A percentile compares a stretch with the other conserved stretches of the same genome.
phyloP scores from a whole-genome alignment of 1,139 yeast species.

The Candida smagusa region DNA sequence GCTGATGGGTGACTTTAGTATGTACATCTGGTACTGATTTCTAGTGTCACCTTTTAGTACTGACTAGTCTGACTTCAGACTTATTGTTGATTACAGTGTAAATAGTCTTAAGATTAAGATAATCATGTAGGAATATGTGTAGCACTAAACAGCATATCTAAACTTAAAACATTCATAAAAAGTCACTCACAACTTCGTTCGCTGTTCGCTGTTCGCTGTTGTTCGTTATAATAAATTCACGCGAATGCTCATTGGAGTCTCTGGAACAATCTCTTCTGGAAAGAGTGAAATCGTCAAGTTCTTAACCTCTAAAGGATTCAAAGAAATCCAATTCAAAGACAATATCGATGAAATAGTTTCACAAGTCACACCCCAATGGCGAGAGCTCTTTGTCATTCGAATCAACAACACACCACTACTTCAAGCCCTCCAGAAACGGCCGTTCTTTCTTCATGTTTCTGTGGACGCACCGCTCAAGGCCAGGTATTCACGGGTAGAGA shows the following conservation, averaged over 20 bases:
- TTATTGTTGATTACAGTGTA: too few species aligned
- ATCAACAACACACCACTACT: constrained; percentile 44
- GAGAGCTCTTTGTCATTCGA: constrained; percentile 56
- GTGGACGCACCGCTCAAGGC: constrained; percentile 69
- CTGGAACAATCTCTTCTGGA: constrained; percentile 73
- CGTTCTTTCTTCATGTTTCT: constrained; percentile 79
- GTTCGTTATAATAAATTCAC: too few species aligned
- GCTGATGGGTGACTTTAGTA: too few species aligned
- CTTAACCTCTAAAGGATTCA: constrained; percentile 57
- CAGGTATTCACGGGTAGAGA: constrained; percentile 46
- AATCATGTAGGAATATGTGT: too few species aligned
- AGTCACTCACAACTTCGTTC: too few species aligned
- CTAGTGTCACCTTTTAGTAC: too few species aligned
- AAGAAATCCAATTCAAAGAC: constrained; percentile 19
- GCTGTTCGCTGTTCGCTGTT: too few species aligned
- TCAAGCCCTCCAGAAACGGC: constrained; percentile 60
- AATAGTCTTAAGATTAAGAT: too few species aligned
- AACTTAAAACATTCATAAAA: too few species aligned
- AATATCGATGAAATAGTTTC: constrained; percentile 48
- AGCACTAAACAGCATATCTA: too few species aligned
- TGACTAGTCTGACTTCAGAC: too few species aligned
- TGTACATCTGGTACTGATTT: too few species aligned
- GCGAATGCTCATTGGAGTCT: constrained; percentile 69
- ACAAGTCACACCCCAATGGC: constrained; percentile 71
- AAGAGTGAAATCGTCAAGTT: constrained; percentile 62